These are phyloP conservation scores for Tricholoma bakamatsutake DNA, from an alignment of 768 basidiomycete genomes.

Conservation along the genomic window DNA sequence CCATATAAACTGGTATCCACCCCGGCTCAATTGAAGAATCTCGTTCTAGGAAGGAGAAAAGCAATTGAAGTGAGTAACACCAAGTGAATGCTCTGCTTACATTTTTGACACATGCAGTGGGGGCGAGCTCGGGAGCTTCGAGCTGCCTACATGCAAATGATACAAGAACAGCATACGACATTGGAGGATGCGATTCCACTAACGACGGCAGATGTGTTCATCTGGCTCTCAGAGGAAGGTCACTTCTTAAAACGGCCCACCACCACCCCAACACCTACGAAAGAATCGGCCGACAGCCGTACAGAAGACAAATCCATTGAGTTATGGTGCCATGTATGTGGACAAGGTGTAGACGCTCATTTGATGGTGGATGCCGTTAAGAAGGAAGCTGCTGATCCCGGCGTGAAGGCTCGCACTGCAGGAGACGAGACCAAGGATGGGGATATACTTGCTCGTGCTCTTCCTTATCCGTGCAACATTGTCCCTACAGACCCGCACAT, in stretches of 20 bases:
- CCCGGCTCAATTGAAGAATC: slow-evolving; percentile 26
- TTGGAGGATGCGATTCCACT: slow-evolving; percentile 20
- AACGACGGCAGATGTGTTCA: slow-evolving; percentile 38
- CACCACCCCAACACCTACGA: not conserved
- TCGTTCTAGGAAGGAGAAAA: slow-evolving; percentile 41
- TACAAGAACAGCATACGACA: slow-evolving; percentile 7
- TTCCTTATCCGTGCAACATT: slow-evolving; percentile 1
- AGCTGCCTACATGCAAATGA: slow-evolving; percentile 30
- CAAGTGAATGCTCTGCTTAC: not conserved
- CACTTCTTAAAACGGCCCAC: slow-evolving; percentile 24
- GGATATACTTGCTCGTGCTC: not conserved
- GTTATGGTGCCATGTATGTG: slow-evolving; percentile 29
- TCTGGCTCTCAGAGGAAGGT: slow-evolving; percentile 39
- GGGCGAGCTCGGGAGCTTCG: slow-evolving; percentile 39
- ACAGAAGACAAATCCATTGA: slow-evolving; percentile 5
- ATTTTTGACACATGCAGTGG: slow-evolving; percentile 30
- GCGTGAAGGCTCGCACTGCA: not conserved
- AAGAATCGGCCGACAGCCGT: slow-evolving; percentile 1
- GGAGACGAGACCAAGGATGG: slow-evolving; percentile 1
- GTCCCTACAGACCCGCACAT: not conserved
- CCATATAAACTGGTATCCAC: slow-evolving; percentile 37
- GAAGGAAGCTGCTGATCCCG: slow-evolving; percentile 6
- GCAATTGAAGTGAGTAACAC: slow-evolving; percentile 39
- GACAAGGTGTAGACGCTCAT: slow-evolving; percentile 21
- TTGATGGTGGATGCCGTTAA: slow-evolving; percentile 13